These are phyloP conservation scores for Clarireedia hainanense DNA, from an alignment of 2,329 filamentous ascomycete genomes.

Conservation along the genomic window DNA sequence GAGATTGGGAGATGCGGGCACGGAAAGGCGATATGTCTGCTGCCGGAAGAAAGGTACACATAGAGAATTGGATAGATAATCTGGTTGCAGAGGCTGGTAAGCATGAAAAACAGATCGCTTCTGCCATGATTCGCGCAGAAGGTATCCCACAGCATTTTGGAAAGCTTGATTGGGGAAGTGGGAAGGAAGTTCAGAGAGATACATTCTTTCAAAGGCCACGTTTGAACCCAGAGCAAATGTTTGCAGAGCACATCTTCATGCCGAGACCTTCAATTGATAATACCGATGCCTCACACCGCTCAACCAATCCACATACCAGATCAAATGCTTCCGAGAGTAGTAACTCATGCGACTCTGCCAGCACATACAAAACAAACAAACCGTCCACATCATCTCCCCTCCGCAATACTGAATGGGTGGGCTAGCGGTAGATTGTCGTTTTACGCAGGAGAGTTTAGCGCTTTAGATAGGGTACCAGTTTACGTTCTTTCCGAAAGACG, in stretches of 20 bases:
- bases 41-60: neutral
- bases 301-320: too few relatives aligned
- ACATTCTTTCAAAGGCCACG: too few relatives aligned
- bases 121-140: neutral
- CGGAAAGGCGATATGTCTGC: neutral
- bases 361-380: neutral
- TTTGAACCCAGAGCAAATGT: too few relatives aligned
- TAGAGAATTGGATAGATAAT: conserved; percentile 1
- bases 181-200: neutral
- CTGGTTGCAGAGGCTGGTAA: neutral
- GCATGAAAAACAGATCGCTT: neutral
- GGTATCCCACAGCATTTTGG: conserved; percentile 3
- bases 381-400: neutral
- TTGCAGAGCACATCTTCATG: too few relatives aligned
- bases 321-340: neutral
- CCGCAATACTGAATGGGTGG: neutral
- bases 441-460: too few relatives aligned
- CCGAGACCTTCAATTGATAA: too few relatives aligned
- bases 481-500: too few relatives aligned
- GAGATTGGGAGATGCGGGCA: neutral
- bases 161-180: neutral
- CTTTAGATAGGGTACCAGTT: too few relatives aligned
- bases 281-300: too few relatives aligned
- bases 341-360: neutral
- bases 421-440: too few relatives aligned